These are phyloP conservation scores for Penicillium malachiteum DNA, from an alignment of 495 filamentous ascomycete genomes.

Conservation along the genomic window DNA sequence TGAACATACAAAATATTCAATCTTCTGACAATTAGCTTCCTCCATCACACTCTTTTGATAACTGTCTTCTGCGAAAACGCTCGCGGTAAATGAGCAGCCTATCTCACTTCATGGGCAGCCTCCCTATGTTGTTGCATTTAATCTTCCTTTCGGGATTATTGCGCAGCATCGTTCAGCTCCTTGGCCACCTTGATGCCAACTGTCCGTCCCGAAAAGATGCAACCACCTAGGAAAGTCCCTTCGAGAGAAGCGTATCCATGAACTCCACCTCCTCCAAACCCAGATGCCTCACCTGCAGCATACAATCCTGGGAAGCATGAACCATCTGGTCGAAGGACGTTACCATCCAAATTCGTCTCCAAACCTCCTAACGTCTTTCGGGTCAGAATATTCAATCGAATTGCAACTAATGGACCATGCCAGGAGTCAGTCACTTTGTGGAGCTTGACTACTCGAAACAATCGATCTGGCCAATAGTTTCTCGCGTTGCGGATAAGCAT, in stretches of 20 bases:
- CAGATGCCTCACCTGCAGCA: slow-evolving; percentile 3
- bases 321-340: slow-evolving; percentile 4
- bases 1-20: too few species aligned
- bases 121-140: not conserved
- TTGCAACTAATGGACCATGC: not conserved
- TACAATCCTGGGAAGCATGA: slow-evolving; percentile 1
- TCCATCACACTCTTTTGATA: too few species aligned
- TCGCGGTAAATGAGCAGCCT: too few species aligned
- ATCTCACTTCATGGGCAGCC: too few species aligned
- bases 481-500: slow-evolving; percentile 4
- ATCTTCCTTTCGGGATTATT: not conserved
- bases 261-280: slow-evolving; percentile 5
- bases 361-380: slow-evolving; percentile 3
- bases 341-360: slow-evolving; percentile 1
- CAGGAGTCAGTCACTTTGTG: slow-evolving; percentile 1
- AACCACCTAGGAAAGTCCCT: slow-evolving; percentile 4
- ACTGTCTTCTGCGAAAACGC: too few species aligned
- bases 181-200: slow-evolving; percentile 3
- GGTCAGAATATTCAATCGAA: slow-evolving; percentile 6
- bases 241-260: slow-evolving; percentile 5
- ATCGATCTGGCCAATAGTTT: slow-evolving; percentile 4
- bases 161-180: not conserved
- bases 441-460: slow-evolving; percentile 2
- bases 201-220: slow-evolving; percentile 4
- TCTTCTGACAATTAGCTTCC: too few species aligned